phyloP scores from a whole-genome alignment of 2,329 filamentous ascomycete genomes.

The Aspergillus thermomutatus region DNA sequence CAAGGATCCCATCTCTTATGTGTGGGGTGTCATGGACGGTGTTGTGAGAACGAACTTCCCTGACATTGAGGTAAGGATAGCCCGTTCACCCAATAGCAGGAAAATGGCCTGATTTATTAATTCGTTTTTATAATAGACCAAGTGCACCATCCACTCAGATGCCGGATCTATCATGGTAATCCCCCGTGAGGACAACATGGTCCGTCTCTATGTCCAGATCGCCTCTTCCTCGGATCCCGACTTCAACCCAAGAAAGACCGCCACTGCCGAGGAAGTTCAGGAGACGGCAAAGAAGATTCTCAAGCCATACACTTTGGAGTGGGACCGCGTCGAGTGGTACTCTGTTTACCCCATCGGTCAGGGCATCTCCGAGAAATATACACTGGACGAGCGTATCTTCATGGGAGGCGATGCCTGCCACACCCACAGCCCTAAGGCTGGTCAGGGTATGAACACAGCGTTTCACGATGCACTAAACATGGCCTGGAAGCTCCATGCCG shows the following conservation, averaged over 20 bases:
- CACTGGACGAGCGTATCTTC: slow-evolving; percentile 62
- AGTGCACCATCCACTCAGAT: slow-evolving; percentile 66
- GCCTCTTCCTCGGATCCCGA: slow-evolving; percentile 60
- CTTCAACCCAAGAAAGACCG: slow-evolving; percentile 59
- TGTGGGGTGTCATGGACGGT: slow-evolving; percentile 67
- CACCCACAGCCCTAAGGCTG: slow-evolving; percentile 62
- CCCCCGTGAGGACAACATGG: slow-evolving; percentile 48
- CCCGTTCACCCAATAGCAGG: not conserved
- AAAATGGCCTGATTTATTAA: not conserved
- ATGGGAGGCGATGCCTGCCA: slow-evolving; percentile 65
- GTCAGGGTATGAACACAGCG: slow-evolving; percentile 62
- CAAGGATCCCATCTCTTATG: slow-evolving; percentile 61
- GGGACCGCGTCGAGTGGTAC: slow-evolving; percentile 65
- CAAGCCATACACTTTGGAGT: slow-evolving; percentile 58
- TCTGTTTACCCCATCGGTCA: slow-evolving; percentile 65
- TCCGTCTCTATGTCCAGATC: slow-evolving; percentile 54
- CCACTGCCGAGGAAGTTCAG: slow-evolving; percentile 59
- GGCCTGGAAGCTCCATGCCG: slow-evolving; percentile 93
- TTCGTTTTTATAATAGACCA: slow-evolving; percentile 46
- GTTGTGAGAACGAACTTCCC: slow-evolving; percentile 63
- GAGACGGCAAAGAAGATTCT: slow-evolving; percentile 56
- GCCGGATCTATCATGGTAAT: slow-evolving; percentile 64
- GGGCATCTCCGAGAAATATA: slow-evolving; percentile 63
- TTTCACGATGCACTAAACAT: slow-evolving; percentile 72
- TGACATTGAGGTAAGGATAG: slow-evolving; percentile 52